These are phyloP conservation scores for Candida odintsovae DNA, from an alignment of 805 yeast genomes.

Conservation along the genomic window DNA sequence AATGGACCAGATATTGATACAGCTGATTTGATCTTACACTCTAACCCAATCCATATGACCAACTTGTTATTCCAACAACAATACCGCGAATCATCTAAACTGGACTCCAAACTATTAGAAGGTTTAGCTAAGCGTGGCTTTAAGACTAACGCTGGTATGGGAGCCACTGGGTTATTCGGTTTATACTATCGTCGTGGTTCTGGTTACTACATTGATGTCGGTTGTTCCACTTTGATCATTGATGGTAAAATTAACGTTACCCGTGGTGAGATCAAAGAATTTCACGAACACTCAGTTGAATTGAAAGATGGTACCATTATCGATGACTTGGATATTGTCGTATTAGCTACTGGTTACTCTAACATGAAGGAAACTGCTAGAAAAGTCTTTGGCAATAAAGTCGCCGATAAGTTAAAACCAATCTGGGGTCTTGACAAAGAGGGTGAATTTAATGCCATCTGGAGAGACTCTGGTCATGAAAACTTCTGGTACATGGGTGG, in stretches of 20 bases:
- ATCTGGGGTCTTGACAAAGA: constrained; percentile 40
- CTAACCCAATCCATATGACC: constrained; percentile 30
- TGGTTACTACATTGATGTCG: constrained; percentile 43
- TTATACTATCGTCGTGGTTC: constrained; percentile 37
- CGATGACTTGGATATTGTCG: constrained; percentile 33
- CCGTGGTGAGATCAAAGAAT: constrained; percentile 30
- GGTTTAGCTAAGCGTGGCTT: constrained; percentile 33
- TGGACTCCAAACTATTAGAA: constrained; percentile 28
- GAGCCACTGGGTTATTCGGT: constrained; percentile 38
- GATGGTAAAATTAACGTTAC: constrained; percentile 35
- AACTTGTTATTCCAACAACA: constrained; percentile 33
- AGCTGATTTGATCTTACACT: constrained; percentile 34
- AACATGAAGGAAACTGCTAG: constrained; percentile 37
- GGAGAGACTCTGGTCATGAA: constrained; percentile 35
- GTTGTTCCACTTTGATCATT: constrained; percentile 34
- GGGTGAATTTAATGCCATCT: constrained; percentile 35
- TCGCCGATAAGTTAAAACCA: constrained; percentile 31
- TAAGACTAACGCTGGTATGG: constrained; percentile 36
- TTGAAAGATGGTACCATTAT: constrained; percentile 33
- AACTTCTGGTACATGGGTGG: constrained; percentile 40
- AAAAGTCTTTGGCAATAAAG: constrained; percentile 31
- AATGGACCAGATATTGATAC: constrained; percentile 32
- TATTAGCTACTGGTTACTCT: constrained; percentile 40
- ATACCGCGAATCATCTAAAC: constrained; percentile 26
- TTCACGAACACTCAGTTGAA: constrained; percentile 33